Evolutionary conservation across 78 protist genomes (phyloP).

Genomic region (Trichosphaerium sp.): DNA sequence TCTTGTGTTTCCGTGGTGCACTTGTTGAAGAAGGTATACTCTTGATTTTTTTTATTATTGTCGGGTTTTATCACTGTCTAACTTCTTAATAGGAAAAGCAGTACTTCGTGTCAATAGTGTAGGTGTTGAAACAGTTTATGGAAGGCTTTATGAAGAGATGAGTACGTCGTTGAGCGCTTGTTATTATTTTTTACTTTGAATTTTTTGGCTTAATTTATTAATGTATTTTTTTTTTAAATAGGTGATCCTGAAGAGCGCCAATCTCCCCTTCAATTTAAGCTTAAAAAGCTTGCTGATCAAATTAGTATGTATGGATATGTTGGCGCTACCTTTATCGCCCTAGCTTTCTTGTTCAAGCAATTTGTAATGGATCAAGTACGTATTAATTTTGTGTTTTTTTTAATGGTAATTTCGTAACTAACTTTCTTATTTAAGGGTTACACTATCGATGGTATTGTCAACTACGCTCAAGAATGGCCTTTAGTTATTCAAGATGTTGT

Average conservation of each 20-base stretch:
- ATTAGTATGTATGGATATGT: slow-evolving; percentile 47
- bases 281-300: slow-evolving; percentile 34
- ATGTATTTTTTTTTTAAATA: too few relatives aligned
- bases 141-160: slow-evolving; percentile 30
- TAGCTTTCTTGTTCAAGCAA: slow-evolving; percentile 55
- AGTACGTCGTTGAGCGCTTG: too few relatives aligned
- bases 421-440: not conserved
- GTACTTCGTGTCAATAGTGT: slow-evolving; percentile 18
- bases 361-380: slow-evolving; percentile 39
- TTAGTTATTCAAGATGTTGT: slow-evolving; percentile 47
- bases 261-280: slow-evolving; percentile 51
- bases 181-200: too few relatives aligned
- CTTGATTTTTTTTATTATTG: not conserved
- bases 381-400: too few relatives aligned
- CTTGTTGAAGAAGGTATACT: slow-evolving; percentile 43
- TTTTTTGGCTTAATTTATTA: too few relatives aligned
- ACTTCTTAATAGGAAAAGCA: not conserved
- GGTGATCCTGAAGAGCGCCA: slow-evolving; percentile 52
- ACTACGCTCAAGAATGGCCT: slow-evolving; percentile 1
- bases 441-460: not conserved
- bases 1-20: slow-evolving; percentile 41
- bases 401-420: not conserved
- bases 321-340: slow-evolving; percentile 47
- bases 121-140: slow-evolving; percentile 37
- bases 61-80: not conserved